Base-by-base conservation (phyloP, 2,329 filamentous ascomycete species). In the Aphanocladium album region DNA sequence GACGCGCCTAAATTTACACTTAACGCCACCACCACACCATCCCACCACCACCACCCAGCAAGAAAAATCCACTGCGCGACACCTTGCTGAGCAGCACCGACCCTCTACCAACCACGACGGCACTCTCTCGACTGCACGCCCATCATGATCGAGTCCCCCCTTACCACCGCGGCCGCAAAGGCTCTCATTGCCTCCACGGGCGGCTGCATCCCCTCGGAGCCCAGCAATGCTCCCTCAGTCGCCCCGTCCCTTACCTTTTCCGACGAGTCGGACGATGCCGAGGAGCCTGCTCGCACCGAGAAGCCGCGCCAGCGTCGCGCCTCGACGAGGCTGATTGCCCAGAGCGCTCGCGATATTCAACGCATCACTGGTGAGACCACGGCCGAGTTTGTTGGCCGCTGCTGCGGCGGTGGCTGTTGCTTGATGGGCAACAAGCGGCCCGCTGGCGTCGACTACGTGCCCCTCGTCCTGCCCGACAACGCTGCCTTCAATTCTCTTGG, bases 401-500 rank as follows among this genome's bases (percentile, higher is more conserved):
- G 85, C 69, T 88, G 85, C 64, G 85, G 85, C 57, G 85, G 84
- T 33, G 84, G 84, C 60, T 88, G 85, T 73, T 87, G 84, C 68
- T 79, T 86, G 73, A 80, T 79, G 53, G 74, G 73, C 52, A 72
- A 72, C 55, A 76, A 77, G 64, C 73, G 77, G 64, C 76, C 74
- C 55, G 72, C 78, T 2, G 76, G 76, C 35, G 63, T 84, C 50
- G 74, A 82, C 45, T 84, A 80, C 61, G 84, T 87, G 68, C 71
- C 70, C 7, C 72, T 88, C 21, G 68, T 77, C 17, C 70, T 85
- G 2, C 93, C 93, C 1, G 86, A 95, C 72, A 98, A 96, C 68
- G 83, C 88, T 62, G 95, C 95, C 17, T 99, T 90, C 77, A 83
- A 85, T 60, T 90, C 88, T 62, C 81, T 99, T 53, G 81, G 87